phyloP scores from a whole-genome alignment of 176 grass and related monocot species.

The Dendrocalamus sinicus region DNA sequence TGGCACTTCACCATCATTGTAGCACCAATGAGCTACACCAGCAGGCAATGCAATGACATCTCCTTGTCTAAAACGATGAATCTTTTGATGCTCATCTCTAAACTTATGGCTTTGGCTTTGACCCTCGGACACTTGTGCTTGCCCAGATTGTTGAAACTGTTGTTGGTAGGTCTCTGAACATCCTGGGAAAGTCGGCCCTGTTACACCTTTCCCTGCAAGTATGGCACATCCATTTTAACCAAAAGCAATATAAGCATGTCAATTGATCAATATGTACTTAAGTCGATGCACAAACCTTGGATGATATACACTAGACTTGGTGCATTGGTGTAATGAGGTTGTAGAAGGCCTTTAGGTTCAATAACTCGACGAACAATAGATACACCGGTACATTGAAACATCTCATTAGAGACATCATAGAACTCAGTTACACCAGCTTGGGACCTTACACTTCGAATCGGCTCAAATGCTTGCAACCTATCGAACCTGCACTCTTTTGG shows the following conservation, averaged over 20 bases:
- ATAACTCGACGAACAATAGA: slow-evolving; percentile 2
- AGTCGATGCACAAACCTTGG: slow-evolving; percentile 30
- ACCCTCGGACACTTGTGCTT: not conserved
- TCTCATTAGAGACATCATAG: slow-evolving; percentile 13
- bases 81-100: slow-evolving; percentile 41
- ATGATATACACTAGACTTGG: slow-evolving; percentile 36
- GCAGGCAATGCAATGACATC: slow-evolving; percentile 51
- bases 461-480: slow-evolving; percentile 40
- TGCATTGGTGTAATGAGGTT: slow-evolving; percentile 42
- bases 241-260: not conserved
- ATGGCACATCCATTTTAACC: not conserved
- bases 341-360: slow-evolving; percentile 47
- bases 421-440: slow-evolving; percentile 39
- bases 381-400: slow-evolving; percentile 32
- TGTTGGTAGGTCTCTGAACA: slow-evolving; percentile 51
- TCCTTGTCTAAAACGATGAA: slow-evolving; percentile 48
- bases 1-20: slow-evolving; percentile 53
- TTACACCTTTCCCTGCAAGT: slow-evolving; percentile 46
- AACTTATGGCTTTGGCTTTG: slow-evolving; percentile 36
- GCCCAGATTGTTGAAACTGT: slow-evolving; percentile 34
- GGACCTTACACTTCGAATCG: slow-evolving; percentile 18
- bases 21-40: slow-evolving; percentile 55
- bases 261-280: not conserved
- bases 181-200: slow-evolving; percentile 34
- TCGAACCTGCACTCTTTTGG: slow-evolving; percentile 38